phyloP scores from a whole-genome alignment of 2,329 filamentous ascomycete species.

The Fusarium buxicola region DNA sequence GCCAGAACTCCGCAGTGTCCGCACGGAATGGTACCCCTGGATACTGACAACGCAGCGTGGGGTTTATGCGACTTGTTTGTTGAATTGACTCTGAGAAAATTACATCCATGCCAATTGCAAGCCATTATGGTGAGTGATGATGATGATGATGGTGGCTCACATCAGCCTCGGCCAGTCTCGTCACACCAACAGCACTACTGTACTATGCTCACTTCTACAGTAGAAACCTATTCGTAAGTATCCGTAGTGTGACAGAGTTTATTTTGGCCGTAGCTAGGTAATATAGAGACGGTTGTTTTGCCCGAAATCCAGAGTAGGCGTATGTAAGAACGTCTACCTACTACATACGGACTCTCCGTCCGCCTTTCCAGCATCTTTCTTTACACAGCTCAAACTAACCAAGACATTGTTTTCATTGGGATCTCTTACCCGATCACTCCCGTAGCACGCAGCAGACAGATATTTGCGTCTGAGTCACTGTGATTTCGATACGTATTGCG shows the following conservation, averaged over 20 bases:
- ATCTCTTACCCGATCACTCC: no score
- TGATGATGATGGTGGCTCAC: slow-evolving; percentile 33
- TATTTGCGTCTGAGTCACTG: background rate
- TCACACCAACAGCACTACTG: background rate
- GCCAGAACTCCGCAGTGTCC: slow-evolving; percentile 15
- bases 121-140: background rate
- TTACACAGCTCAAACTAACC: no score
- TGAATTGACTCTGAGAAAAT: background rate
- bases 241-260: no score
- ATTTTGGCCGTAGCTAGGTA: no score
- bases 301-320: no score
- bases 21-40: slow-evolving; percentile 22
- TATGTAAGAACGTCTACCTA: no score
- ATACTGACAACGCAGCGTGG: background rate
- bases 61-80: background rate
- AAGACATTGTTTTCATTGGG: no score
- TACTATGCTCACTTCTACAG: no score
- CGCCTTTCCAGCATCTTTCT: no score
- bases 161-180: slow-evolving; percentile 28
- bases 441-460: background rate
- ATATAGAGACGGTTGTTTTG: no score
- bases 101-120: background rate
- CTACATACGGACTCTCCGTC: no score
- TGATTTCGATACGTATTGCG: background rate
- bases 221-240: no score